phyloP scores from a whole-genome alignment of 306 rosid genomes.

The Malus fusca region DNA sequence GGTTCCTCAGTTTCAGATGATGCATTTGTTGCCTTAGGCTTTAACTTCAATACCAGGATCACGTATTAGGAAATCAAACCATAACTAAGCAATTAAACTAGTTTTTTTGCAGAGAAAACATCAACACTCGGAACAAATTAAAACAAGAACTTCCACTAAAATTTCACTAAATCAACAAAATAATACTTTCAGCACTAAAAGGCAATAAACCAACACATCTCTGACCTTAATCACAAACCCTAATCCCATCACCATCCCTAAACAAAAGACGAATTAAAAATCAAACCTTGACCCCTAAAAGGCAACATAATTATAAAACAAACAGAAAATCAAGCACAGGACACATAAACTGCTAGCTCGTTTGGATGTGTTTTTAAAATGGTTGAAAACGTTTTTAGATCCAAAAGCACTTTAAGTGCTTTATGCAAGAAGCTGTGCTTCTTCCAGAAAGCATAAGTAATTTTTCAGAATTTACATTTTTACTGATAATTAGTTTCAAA shows the following conservation, averaged over 20 bases:
- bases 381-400: fast-evolving
- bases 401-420: no score
- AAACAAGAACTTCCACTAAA: background rate
- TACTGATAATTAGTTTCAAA: no score
- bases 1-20: background rate
- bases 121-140: background rate
- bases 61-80: background rate
- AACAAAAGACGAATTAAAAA: background rate
- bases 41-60: background rate
- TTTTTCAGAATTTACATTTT: no score
- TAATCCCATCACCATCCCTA: background rate
- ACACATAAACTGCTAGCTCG: background rate
- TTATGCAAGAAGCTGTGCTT: no score
- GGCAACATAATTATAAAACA: background rate
- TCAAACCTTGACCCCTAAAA: background rate
- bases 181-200: no score
- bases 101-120: background rate
- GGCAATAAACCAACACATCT: background rate
- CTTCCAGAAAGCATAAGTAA: no score
- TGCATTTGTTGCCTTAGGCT: background rate
- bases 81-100: background rate
- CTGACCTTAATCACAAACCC: background rate
- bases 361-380: no score
- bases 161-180: background rate
- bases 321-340: background rate